These are phyloP conservation scores for Rhizomucor miehei DNA, from an alignment of 371 early-diverging fungal species.

Conservation along the genomic window DNA sequence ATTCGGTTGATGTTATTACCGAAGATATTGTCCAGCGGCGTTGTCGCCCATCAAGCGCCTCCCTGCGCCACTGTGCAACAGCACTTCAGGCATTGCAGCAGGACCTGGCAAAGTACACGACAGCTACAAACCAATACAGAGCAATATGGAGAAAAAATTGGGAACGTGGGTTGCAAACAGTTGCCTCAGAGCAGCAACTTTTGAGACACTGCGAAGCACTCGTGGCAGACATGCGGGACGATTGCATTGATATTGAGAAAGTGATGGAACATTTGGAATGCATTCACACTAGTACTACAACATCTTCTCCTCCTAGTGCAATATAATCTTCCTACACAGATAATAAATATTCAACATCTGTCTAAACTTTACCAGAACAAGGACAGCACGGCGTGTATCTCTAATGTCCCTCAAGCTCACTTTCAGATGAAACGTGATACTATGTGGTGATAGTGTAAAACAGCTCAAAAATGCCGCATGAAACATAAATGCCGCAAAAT, in stretches of 20 bases:
- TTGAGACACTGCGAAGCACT: conserved; percentile 72
- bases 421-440: no score
- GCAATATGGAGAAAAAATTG: conserved; percentile 77
- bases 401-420: no score
- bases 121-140: conserved; percentile 55
- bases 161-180: conserved; percentile 76
- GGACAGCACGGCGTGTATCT: no score
- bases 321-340: no score
- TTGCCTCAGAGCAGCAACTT: conserved; percentile 76
- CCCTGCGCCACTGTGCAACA: conserved; percentile 49
- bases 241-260: conserved; percentile 8
- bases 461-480: no score
- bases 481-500: no score
- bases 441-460: no score
- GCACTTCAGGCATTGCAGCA: conserved; percentile 44
- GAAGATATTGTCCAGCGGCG: conserved; percentile 72
- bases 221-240: conserved; percentile 51
- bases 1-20: conserved; percentile 73
- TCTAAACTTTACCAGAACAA: no score
- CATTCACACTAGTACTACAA: conserved; percentile 5
- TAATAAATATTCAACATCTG: no score
- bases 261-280: conserved; percentile 4
- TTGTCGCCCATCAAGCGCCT: conserved; percentile 56
- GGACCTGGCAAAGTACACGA: conserved; percentile 45
- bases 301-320: neutral